phyloP scores from a whole-genome alignment of 2,329 filamentous ascomycete genomes.

The Cadophora malorum region DNA sequence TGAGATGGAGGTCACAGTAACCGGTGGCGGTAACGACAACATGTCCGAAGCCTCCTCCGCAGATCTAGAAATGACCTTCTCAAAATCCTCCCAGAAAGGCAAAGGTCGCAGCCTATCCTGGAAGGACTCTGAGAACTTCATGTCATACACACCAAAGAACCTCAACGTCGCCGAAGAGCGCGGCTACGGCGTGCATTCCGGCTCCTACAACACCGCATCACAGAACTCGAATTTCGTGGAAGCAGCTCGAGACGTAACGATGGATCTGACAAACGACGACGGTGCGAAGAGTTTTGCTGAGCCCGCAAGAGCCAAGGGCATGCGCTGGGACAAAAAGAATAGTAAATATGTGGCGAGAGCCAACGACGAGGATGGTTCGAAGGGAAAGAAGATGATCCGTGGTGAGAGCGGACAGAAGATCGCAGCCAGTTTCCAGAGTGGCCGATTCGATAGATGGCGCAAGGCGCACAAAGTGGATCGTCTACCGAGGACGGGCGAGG shows the following conservation, averaged over 20 bases:
- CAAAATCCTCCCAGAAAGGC: constrained; percentile 59
- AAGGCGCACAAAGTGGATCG: constrained; percentile 81
- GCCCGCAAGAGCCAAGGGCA: constrained; percentile 71
- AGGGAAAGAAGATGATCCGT: constrained; percentile 73
- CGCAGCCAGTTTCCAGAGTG: constrained; percentile 89
- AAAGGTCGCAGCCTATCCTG: constrained; percentile 68
- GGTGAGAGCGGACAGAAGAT: constrained; percentile 97
- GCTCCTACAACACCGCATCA: constrained; percentile 59
- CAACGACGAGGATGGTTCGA: constrained; percentile 94
- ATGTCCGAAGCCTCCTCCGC: constrained; percentile 65
- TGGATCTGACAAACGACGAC: constrained; percentile 94
- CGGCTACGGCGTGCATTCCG: constrained; percentile 91
- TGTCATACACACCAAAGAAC: constrained; percentile 89
- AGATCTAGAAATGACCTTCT: constrained; percentile 74
- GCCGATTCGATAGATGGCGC: constrained; percentile 92
- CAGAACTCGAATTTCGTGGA: constrained; percentile 78
- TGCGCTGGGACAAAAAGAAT: constrained; percentile 97
- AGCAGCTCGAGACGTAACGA: constrained; percentile 83
- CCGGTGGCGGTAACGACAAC: constrained; percentile 48
- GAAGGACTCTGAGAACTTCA: constrained; percentile 90
- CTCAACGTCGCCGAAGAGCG: constrained; percentile 86
- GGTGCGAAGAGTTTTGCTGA: constrained; percentile 79
- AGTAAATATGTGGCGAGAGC: constrained; percentile 92
- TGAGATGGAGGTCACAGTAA: constrained; percentile 46
- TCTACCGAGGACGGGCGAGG: constrained; percentile 82